Base-by-base conservation (phyloP, 192 early-diverging fungal species). In the Entophlyctis helioformis region DNA sequence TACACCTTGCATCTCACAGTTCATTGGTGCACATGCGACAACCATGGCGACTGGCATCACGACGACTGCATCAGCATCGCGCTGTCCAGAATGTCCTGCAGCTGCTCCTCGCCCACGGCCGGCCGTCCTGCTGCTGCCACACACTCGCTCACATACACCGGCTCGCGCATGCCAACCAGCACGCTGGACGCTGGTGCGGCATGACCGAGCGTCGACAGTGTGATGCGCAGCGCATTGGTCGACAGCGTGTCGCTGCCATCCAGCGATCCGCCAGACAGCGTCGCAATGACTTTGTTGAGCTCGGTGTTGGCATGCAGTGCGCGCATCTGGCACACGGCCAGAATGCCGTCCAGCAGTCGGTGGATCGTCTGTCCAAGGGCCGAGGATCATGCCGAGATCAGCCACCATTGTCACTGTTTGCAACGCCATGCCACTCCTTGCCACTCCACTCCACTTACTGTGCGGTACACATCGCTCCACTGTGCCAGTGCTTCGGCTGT, bases 121-220 rank as follows among this genome's bases (percentile, higher is more conserved):
- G n/a, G n/a, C n/a, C n/a, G n/a, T 16, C 57, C 42, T 4, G 58
- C 57, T 21, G 67, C 72, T 4, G 49, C 46, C 3, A 78, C 34
- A 0, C 74, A 69, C 44, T 80, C 72, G 8, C 72, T 50, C 0
- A 84, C 77, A 61, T 84, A 82, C 1, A 53, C 56, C 0, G 54
- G 57, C n/a, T 54, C 53, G 21, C 74, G 45, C 80, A 82, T 82
- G 2, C 82, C 82, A 3, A 74, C 74, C 31, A 82, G 61, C 3
- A 76, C 69, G 29, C 65, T 20, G 9, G 13, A 5, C 38, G 13
- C n/a, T 26, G 27, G 16, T 1, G 13, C 24, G 43, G n/a, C 10
- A 9, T 15, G 33, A 20, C 19, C 42, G 13, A 51, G 27, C 26
- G 56, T 43, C 9, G 56, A 57, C 18, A 68, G 42, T 23, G 61